Evolutionary conservation across 1,284 basidiomycete species (phyloP).

Genomic region (Bondarzewia mesenterica): DNA sequence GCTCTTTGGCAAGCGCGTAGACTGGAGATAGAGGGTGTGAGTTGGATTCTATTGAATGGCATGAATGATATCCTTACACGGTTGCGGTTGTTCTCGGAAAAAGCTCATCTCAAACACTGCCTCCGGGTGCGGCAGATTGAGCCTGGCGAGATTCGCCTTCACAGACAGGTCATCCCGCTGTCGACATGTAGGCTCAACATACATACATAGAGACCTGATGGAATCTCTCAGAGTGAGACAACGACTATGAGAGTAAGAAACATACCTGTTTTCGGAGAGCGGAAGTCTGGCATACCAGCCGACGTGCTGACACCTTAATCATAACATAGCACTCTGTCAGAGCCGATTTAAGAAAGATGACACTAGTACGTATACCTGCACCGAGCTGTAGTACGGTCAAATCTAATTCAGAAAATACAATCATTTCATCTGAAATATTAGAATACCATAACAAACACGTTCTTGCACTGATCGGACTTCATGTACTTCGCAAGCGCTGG

Average conservation of each 20-base stretch:
- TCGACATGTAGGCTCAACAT: neutral
- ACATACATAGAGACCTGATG: neutral
- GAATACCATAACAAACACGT: slow-evolving; percentile 68
- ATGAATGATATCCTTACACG: slow-evolving; percentile 42
- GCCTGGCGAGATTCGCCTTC: slow-evolving; percentile 65
- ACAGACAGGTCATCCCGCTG: neutral
- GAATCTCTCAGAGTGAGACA: neutral
- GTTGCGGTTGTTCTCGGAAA: slow-evolving; percentile 63
- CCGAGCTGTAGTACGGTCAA: slow-evolving; percentile 13
- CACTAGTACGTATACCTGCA: slow-evolving; percentile 20
- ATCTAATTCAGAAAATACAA: neutral
- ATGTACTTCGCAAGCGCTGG: slow-evolving; percentile 58
- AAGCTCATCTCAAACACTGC: slow-evolving; percentile 76
- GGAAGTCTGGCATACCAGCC: slow-evolving; percentile 76
- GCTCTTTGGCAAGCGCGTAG: slow-evolving; percentile 82
- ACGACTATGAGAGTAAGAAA: slow-evolving; percentile 3
- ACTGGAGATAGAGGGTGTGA: slow-evolving; percentile 32
- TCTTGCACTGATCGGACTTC: slow-evolving; percentile 54
- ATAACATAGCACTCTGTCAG: neutral
- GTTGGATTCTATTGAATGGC: neutral
- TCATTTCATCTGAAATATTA: slow-evolving; percentile 5
- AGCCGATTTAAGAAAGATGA: slow-evolving; percentile 3
- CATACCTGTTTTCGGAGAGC: slow-evolving; percentile 68
- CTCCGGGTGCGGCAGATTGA: slow-evolving; percentile 73
- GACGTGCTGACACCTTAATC: slow-evolving; percentile 63